phyloP scores from a whole-genome alignment of 2,329 filamentous ascomycete genomes.

The Clonostachys chloroleuca region DNA sequence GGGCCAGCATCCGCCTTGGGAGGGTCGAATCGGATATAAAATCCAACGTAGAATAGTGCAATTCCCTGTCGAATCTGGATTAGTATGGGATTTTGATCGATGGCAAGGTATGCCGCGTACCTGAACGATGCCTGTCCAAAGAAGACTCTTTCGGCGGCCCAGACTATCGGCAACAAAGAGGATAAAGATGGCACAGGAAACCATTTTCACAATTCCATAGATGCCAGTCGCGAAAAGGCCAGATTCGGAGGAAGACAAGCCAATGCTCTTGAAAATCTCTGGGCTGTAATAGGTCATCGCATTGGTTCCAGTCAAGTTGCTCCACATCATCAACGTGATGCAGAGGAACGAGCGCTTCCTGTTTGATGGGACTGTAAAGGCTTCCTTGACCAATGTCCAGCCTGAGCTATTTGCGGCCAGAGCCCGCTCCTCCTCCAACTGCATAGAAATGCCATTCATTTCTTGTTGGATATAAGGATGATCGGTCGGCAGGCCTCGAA shows the following conservation, averaged over 20 bases:
- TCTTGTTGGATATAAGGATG: slow-evolving; percentile 41
- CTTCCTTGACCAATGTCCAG: slow-evolving; percentile 53
- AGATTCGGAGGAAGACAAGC: slow-evolving; percentile 33
- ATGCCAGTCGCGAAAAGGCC: slow-evolving; percentile 48
- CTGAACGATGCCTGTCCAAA: not conserved
- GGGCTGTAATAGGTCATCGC: slow-evolving; percentile 44
- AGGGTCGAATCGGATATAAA: not conserved
- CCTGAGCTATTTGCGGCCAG: slow-evolving; percentile 15
- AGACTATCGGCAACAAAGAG: slow-evolving; percentile 29
- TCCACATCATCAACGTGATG: slow-evolving; percentile 51
- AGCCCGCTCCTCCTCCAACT: slow-evolving; percentile 26
- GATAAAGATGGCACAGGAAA: slow-evolving; percentile 28
- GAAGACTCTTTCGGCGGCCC: slow-evolving; percentile 41
- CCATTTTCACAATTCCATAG: slow-evolving; percentile 46
- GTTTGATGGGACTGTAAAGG: slow-evolving; percentile 52
- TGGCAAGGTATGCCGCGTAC: not conserved
- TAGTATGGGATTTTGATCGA: not conserved
- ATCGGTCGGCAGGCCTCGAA: slow-evolving; percentile 30
- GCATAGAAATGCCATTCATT: slow-evolving; percentile 27
- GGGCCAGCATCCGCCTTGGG: not conserved
- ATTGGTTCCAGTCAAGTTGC: slow-evolving; percentile 42
- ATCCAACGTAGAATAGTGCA: not conserved
- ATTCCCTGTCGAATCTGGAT: not conserved
- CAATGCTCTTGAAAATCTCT: slow-evolving; percentile 36
- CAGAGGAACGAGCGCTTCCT: slow-evolving; percentile 34